These are phyloP conservation scores for Tagetes erecta DNA, from an alignment of 129 eudicot genomes.

Conservation along the genomic window DNA sequence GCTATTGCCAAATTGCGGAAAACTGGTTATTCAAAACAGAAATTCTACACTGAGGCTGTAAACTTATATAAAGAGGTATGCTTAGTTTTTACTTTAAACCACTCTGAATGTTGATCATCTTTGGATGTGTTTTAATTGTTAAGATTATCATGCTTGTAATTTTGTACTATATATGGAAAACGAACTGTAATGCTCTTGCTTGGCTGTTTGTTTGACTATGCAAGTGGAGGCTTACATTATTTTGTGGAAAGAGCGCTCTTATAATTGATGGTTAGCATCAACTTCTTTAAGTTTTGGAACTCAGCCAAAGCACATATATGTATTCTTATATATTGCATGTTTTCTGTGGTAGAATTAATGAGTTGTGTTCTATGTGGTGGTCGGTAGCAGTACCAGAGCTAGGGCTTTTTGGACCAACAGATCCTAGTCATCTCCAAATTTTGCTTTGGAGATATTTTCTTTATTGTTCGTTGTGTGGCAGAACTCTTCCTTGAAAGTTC, in stretches of 20 bases:
- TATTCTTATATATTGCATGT: background rate
- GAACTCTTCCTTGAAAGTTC: background rate
- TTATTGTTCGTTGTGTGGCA: background rate
- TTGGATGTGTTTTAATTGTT: conserved; percentile 5
- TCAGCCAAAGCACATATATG: background rate
- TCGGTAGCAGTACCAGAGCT: background rate
- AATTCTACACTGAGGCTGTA: conserved; percentile 73
- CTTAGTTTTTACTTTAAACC: conserved; percentile 17
- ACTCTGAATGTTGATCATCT: background rate
- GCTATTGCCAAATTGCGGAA: conserved; percentile 79
- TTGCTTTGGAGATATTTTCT: background rate
- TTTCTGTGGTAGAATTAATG: background rate
- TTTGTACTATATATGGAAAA: conserved; percentile 8
- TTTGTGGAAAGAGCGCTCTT: conserved; percentile 8
- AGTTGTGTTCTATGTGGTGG: background rate
- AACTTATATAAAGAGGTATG: conserved; percentile 77
- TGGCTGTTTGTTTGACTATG: conserved; percentile 2
- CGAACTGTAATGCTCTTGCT: background rate
- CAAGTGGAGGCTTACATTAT: conserved; percentile 1
- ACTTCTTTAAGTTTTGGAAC: background rate
- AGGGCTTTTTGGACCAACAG: background rate
- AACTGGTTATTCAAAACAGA: conserved; percentile 77
- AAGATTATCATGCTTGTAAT: conserved; percentile 8
- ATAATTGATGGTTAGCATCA: background rate
- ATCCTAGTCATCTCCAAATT: background rate